Conservation (phyloP, 805 yeast species). For the Wilhelminamyces savonicus region DNA sequence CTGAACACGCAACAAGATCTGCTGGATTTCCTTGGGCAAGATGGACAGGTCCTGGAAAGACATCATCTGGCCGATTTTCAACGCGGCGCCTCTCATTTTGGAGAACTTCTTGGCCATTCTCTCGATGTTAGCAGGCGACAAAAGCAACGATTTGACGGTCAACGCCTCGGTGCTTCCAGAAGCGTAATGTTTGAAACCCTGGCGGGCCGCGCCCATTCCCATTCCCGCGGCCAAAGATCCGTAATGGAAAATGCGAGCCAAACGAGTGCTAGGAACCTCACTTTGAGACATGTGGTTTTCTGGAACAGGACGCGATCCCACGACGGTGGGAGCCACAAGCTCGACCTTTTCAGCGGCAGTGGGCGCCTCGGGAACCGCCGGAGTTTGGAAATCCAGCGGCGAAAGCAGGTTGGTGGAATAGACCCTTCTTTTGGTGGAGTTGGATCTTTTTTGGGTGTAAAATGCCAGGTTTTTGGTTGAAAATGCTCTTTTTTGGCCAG, state of each 20-base stretch:
- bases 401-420: slow-evolving; percentile 3
- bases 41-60: slow-evolving; percentile 89
- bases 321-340: too few species aligned
- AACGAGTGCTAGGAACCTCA: slow-evolving; percentile 78
- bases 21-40: slow-evolving; percentile 78
- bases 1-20: slow-evolving; percentile 77
- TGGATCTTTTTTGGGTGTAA: too few species aligned
- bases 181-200: slow-evolving; percentile 65
- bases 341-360: too few species aligned
- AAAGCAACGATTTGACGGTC: slow-evolving; percentile 50
- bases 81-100: slow-evolving; percentile 98
- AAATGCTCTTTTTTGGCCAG: not conserved
- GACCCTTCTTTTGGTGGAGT: slow-evolving; percentile 1
- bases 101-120: slow-evolving; percentile 81
- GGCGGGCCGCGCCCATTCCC: slow-evolving; percentile 76
- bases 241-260: slow-evolving; percentile 88
- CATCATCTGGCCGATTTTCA: slow-evolving; percentile 94
- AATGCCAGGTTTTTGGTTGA: too few species aligned
- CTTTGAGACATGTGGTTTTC: slow-evolving; percentile 58
- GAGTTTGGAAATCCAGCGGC: too few species aligned
- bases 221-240: slow-evolving; percentile 90
- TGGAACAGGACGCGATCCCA: too few species aligned
- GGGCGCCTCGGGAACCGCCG: too few species aligned
- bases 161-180: slow-evolving; percentile 42
- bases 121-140: slow-evolving; percentile 81